Evolutionary conservation across 2,329 filamentous ascomycete species (phyloP).

Genomic region (Diaporthe velutina): DNA sequence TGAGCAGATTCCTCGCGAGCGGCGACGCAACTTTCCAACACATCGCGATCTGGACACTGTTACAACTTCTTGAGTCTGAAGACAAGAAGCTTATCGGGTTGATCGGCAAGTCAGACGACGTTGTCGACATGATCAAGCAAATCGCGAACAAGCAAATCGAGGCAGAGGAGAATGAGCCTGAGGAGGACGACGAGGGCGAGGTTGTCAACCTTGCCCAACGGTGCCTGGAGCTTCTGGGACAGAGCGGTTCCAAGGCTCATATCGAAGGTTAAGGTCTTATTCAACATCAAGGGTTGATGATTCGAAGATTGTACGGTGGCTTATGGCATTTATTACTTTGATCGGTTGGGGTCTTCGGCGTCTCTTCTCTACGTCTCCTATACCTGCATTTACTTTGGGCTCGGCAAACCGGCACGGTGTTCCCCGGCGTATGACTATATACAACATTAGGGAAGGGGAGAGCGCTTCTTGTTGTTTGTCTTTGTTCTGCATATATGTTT

Average conservation of each 20-base stretch:
- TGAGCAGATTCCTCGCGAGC: constrained; percentile 91
- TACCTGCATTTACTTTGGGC: constrained; percentile 52
- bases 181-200: constrained; percentile 92
- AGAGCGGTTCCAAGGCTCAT: constrained; percentile 80
- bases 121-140: constrained; percentile 90
- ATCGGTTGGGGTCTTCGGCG: constrained; percentile 36
- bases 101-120: constrained; percentile 90
- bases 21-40: constrained; percentile 98
- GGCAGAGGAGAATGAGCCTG: constrained; percentile 87
- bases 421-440: constrained; percentile 55
- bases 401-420: constrained; percentile 57
- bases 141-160: constrained; percentile 93
- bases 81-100: constrained; percentile 89
- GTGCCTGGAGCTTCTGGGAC: constrained; percentile 87
- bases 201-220: constrained; percentile 91
- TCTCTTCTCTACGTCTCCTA: constrained; percentile 47
- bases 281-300: constrained; percentile 14
- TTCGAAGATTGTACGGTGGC: constrained; percentile 25
- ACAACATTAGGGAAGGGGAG: constrained; percentile 37
- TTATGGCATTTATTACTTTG: constrained; percentile 37
- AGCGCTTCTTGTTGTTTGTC: constrained; percentile 42
- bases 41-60: constrained; percentile 97
- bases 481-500: constrained; percentile 39
- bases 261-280: constrained; percentile 75
- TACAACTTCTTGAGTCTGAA: constrained; percentile 95